Evolutionary conservation across 1,284 basidiomycete species (phyloP).

Genomic region (Ustilago crameri): DNA sequence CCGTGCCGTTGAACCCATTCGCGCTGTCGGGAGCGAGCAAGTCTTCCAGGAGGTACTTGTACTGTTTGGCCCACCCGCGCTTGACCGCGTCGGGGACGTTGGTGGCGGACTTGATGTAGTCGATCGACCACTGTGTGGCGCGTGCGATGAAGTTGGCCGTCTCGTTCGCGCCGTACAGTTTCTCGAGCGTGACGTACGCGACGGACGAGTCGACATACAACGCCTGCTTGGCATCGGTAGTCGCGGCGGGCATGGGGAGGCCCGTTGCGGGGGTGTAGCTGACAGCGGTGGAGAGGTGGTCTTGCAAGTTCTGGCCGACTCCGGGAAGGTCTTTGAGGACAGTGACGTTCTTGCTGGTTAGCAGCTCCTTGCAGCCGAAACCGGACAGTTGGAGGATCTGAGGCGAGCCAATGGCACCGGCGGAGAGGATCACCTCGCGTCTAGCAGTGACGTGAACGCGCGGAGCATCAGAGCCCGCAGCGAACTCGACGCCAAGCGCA

Average conservation of each 20-base stretch:
- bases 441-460: slow-evolving; percentile 53
- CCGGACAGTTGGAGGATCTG: slow-evolving; percentile 73
- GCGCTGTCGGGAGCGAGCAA: slow-evolving; percentile 24
- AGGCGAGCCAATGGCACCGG: slow-evolving; percentile 69
- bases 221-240: slow-evolving; percentile 41
- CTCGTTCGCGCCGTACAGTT: slow-evolving; percentile 47
- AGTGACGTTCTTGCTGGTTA: slow-evolving; percentile 69
- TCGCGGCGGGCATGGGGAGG: slow-evolving; percentile 25
- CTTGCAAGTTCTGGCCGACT: slow-evolving; percentile 73
- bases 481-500: slow-evolving; percentile 56
- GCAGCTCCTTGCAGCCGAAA: slow-evolving; percentile 70
- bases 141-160: slow-evolving; percentile 34
- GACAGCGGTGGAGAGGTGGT: slow-evolving; percentile 68
- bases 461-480: slow-evolving; percentile 27
- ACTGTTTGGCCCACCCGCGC: slow-evolving; percentile 49
- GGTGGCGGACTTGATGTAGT: slow-evolving; percentile 45
- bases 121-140: slow-evolving; percentile 25
- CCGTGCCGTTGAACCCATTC: slow-evolving; percentile 31
- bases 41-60: slow-evolving; percentile 43
- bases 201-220: slow-evolving; percentile 57
- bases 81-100: slow-evolving; percentile 41
- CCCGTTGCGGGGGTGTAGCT: slow-evolving; percentile 40
- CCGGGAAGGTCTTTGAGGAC: slow-evolving; percentile 71
- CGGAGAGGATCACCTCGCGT: slow-evolving; percentile 61
- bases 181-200: slow-evolving; percentile 56